phyloP scores from a whole-genome alignment of 2,329 filamentous ascomycete species.

The Chrysoporthe deuterocubensis region DNA sequence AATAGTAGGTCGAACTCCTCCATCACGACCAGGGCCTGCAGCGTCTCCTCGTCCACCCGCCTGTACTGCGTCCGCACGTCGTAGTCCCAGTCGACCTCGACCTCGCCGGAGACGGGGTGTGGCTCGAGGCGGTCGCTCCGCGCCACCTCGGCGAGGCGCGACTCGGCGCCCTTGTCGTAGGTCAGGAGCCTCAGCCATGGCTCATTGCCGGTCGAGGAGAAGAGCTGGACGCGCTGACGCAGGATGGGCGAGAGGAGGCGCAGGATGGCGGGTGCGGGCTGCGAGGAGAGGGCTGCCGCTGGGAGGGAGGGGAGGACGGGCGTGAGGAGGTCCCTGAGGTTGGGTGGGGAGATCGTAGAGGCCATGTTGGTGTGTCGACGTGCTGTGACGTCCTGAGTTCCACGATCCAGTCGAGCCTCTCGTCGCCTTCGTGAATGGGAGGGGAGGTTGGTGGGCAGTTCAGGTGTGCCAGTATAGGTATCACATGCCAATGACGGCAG shows the following conservation, averaged over 20 bases:
- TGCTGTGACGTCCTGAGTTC: too few relatives aligned
- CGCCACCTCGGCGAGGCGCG: slow-evolving; percentile 64
- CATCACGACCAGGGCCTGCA: slow-evolving; percentile 69
- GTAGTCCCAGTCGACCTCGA: slow-evolving; percentile 72
- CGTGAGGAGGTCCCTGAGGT: slow-evolving; percentile 53
- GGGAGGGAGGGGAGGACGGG: slow-evolving; percentile 64
- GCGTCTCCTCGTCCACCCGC: slow-evolving; percentile 74
- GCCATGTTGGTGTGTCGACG: slow-evolving; percentile 32
- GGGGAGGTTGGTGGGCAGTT: slow-evolving; percentile 1
- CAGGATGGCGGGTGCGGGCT: slow-evolving; percentile 60
- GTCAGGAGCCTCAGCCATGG: slow-evolving; percentile 76
- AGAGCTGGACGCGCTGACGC: slow-evolving; percentile 67
- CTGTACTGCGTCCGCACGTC: slow-evolving; percentile 68
- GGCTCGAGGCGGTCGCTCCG: slow-evolving; percentile 70
- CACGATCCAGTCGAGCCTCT: background rate
- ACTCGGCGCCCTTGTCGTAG: slow-evolving; percentile 63
- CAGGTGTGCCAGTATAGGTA: slow-evolving; percentile 16
- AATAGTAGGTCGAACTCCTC: slow-evolving; percentile 63
- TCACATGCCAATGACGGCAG: slow-evolving; percentile 23
- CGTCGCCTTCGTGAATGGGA: background rate
- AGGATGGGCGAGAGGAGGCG: slow-evolving; percentile 68
- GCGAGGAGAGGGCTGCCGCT: slow-evolving; percentile 60
- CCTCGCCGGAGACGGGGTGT: slow-evolving; percentile 80
- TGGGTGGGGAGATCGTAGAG: slow-evolving; percentile 46
- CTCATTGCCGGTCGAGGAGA: slow-evolving; percentile 62